phyloP scores from a whole-genome alignment of 148 eudicot species.

The Rheum nobile region DNA sequence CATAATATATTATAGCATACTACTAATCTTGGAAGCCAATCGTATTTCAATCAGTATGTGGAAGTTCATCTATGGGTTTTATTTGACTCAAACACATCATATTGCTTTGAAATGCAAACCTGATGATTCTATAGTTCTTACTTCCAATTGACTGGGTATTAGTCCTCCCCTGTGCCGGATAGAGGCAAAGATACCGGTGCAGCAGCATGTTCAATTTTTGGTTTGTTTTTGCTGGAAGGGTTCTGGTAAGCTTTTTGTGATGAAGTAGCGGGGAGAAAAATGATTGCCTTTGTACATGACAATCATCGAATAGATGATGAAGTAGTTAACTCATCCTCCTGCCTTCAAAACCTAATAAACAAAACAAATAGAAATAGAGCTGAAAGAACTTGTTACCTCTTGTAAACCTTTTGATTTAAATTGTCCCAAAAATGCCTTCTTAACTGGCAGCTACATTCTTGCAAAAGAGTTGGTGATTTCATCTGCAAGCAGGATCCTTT shows the following conservation, averaged over 20 bases:
- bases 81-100: not conserved
- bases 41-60: not conserved
- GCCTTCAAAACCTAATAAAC: not conserved
- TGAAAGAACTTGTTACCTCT: not conserved
- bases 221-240: not conserved
- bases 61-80: not conserved
- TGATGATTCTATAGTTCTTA: not conserved
- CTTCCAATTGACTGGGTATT: not conserved
- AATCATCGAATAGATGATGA: not conserved
- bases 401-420: not conserved
- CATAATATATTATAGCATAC: not conserved
- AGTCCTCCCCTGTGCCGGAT: not conserved
- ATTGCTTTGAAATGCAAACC: not conserved
- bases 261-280: not conserved
- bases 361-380: not conserved
- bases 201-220: not conserved
- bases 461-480: not conserved
- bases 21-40: not conserved
- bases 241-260: not conserved
- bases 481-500: not conserved
- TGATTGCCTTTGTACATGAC: not conserved
- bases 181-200: not conserved
- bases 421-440: not conserved
- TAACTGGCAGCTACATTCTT: not conserved
- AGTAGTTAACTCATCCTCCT: not conserved